Evolutionary conservation across 208 protist genomes (phyloP).

Genomic region (Wallacemonas sp.): DNA sequence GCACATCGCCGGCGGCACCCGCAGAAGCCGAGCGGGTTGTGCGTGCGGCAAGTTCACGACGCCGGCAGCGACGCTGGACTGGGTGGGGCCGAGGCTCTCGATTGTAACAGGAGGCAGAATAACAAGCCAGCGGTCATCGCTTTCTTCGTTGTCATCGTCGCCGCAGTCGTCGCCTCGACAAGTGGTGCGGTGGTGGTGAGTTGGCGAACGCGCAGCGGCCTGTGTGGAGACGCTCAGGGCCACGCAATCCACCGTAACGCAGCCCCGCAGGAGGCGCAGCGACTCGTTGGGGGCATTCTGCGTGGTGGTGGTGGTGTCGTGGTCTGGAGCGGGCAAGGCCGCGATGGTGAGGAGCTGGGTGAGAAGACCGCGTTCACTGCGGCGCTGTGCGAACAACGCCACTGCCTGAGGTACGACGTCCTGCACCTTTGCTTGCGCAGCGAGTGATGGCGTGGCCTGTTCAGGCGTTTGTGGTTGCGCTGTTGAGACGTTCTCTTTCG

Average conservation of each 20-base stretch:
- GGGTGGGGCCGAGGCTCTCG: slow-evolving; percentile 41
- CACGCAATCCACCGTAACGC: slow-evolving; percentile 30
- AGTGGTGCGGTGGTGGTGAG: too few species aligned
- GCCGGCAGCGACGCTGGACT: slow-evolving; percentile 30
- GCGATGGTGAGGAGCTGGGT: slow-evolving; percentile 10
- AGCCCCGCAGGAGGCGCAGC: slow-evolving; percentile 16
- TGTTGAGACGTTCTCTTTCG: not conserved
- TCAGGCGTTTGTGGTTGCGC: too few species aligned
- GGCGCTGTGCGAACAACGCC: slow-evolving; percentile 13
- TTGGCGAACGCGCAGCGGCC: too few species aligned
- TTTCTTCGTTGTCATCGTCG: too few species aligned
- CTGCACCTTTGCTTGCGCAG: too few species aligned
- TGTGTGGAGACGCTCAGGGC: slow-evolving; percentile 25
- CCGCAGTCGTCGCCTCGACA: too few species aligned
- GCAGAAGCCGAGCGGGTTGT: slow-evolving; percentile 14
- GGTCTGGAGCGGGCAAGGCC: not conserved
- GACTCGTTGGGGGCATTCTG: not conserved
- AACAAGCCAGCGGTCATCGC: slow-evolving; percentile 10
- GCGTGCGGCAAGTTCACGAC: slow-evolving; percentile 26
- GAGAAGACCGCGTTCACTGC: not conserved
- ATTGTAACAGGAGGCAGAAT: slow-evolving; percentile 27
- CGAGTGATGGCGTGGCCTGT: too few species aligned
- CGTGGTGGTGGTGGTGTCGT: not conserved
- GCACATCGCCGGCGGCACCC: not conserved
- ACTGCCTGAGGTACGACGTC: not conserved